phyloP scores from a whole-genome alignment of 495 filamentous ascomycete species.

The Penicillium macrosclerotiorum region DNA sequence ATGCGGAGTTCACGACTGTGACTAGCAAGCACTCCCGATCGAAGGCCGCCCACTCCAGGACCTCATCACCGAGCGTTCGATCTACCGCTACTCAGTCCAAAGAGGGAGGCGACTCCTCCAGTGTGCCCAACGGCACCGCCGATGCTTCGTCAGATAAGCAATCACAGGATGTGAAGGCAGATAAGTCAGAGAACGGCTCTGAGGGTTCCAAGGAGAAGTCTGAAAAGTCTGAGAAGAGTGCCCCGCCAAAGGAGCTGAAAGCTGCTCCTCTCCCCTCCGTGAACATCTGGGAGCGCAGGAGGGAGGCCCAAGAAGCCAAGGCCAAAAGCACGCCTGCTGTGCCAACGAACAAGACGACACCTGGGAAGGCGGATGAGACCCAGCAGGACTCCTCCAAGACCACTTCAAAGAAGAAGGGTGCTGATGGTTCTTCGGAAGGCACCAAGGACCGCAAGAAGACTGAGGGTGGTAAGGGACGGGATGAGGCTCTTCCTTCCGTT shows the following conservation, averaged over 20 bases:
- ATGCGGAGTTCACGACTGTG: conserved; percentile 31
- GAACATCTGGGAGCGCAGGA: conserved; percentile 81
- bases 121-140: conserved; percentile 60
- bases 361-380: conserved; percentile 40
- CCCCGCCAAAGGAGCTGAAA: conserved; percentile 63
- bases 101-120: conserved; percentile 69
- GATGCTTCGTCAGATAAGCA: conserved; percentile 67
- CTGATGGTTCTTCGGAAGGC: conserved; percentile 27
- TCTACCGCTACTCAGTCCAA: conserved; percentile 62
- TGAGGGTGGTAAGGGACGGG: conserved; percentile 39
- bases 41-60: conserved; percentile 49
- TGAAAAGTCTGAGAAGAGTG: conserved; percentile 19
- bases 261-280: conserved; percentile 78
- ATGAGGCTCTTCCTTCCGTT: conserved; percentile 55
- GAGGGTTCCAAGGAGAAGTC: conserved; percentile 40
- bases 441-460: conserved; percentile 42
- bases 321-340: conserved; percentile 47
- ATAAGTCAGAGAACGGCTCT: conserved; percentile 31
- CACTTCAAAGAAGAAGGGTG: conserved; percentile 46
- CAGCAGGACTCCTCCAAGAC: conserved; percentile 44
- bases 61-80: conserved; percentile 67
- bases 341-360: conserved; percentile 26
- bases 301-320: conserved; percentile 66
- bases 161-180: conserved; percentile 51
- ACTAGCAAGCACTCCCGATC: conserved; percentile 32